Evolutionary conservation across 345 rosid genomes (phyloP).

Genomic region (Clarkia xantiana): DNA sequence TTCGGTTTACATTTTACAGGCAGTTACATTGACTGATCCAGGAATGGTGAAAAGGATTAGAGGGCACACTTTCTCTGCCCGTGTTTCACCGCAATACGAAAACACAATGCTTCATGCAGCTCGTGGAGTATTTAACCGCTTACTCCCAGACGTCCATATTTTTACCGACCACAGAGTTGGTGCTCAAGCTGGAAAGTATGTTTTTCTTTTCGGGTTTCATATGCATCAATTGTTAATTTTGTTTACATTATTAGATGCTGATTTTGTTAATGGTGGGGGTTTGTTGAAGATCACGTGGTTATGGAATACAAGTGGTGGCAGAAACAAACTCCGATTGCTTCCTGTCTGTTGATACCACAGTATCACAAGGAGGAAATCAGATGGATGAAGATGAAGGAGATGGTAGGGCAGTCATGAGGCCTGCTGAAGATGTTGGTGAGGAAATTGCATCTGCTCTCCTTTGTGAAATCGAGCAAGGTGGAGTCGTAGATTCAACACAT

Average conservation of each 20-base stretch:
- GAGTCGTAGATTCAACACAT: constrained; percentile 88
- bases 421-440: constrained; percentile 68
- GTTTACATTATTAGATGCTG: no score
- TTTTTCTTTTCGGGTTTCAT: constrained; percentile 4
- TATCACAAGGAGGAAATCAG: constrained; percentile 37
- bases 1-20: constrained; percentile 36
- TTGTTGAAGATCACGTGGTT: constrained; percentile 72
- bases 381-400: constrained; percentile 40
- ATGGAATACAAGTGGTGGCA: constrained; percentile 80
- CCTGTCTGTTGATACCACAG: constrained; percentile 60
- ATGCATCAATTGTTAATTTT: no score
- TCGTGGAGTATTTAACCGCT: constrained; percentile 74
- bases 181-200: constrained; percentile 83
- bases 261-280: not conserved
- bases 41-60: constrained; percentile 93
- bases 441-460: constrained; percentile 70
- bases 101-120: constrained; percentile 65
- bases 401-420: constrained; percentile 40
- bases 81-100: constrained; percentile 60
- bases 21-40: constrained; percentile 67
- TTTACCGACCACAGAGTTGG: constrained; percentile 56
- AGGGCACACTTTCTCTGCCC: constrained; percentile 65
- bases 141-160: constrained; percentile 85
- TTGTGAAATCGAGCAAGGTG: constrained; percentile 77
- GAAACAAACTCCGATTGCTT: constrained; percentile 82